phyloP scores from a whole-genome alignment of 208 protist species.

The Leishmania turanica region DNA sequence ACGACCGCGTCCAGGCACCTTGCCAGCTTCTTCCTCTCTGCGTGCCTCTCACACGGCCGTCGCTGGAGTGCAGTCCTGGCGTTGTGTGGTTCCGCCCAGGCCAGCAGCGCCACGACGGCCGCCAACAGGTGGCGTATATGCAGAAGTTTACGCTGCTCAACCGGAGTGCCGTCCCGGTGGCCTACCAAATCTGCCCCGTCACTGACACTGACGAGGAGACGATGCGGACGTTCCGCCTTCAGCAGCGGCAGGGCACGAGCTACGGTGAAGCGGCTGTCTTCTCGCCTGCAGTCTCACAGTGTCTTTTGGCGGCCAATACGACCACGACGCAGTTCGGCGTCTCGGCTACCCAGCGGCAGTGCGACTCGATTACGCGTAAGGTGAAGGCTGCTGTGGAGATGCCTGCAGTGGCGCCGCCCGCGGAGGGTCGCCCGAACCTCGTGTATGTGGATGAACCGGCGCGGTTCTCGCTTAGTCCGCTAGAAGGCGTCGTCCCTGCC shows the following conservation, averaged over 20 bases:
- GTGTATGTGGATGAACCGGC: constrained; percentile 37
- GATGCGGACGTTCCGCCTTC: constrained; percentile 19
- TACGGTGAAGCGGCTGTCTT: not conserved
- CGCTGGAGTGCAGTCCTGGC: constrained; percentile 48
- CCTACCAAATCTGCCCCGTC: constrained; percentile 44
- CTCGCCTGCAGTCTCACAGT: not conserved
- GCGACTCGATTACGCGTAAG: constrained; percentile 33
- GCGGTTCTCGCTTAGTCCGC: constrained; percentile 55
- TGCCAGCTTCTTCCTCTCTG: constrained; percentile 51
- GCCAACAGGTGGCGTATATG: constrained; percentile 62
- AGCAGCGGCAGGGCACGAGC: constrained; percentile 19
- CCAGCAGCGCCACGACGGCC: constrained; percentile 78
- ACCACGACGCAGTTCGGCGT: constrained; percentile 25
- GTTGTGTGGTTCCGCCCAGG: constrained; percentile 80
- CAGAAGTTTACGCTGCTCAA: constrained; percentile 71
- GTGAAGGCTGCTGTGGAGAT: constrained; percentile 51
- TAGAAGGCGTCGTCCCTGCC: constrained; percentile 55
- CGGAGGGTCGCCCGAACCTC: constrained; percentile 22
- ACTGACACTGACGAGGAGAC: constrained; percentile 12
- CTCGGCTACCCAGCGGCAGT: constrained; percentile 4
- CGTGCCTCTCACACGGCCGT: constrained; percentile 49
- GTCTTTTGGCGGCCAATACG: constrained; percentile 11
- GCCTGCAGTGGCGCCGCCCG: constrained; percentile 32
- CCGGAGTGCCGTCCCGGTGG: constrained; percentile 38
- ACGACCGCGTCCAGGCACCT: not conserved